These are phyloP conservation scores for Acanthamoeba lenticulata DNA, from an alignment of 208 protist genomes.

Conservation along the genomic window DNA sequence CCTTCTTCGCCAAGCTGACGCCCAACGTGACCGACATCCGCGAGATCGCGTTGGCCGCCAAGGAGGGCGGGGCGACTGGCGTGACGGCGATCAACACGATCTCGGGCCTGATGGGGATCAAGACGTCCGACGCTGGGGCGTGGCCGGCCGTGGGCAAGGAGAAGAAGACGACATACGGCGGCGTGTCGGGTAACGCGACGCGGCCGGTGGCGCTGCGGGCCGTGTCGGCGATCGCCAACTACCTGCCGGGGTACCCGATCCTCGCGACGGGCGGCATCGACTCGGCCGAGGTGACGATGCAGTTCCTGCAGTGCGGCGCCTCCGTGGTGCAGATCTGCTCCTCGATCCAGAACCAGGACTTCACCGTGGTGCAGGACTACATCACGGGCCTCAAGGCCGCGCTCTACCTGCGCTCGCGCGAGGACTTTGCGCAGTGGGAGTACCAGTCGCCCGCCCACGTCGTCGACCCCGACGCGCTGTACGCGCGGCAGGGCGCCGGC, in stretches of 20 bases:
- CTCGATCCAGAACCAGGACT: slow-evolving; percentile 91
- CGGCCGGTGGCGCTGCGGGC: slow-evolving; percentile 87
- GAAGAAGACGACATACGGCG: slow-evolving; percentile 90
- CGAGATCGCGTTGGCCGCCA: slow-evolving; percentile 89
- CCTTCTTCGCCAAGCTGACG: slow-evolving; percentile 94
- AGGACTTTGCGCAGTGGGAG: slow-evolving; percentile 84
- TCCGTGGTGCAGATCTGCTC: slow-evolving; percentile 89
- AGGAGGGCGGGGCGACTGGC: slow-evolving; percentile 89
- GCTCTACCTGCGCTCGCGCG: slow-evolving; percentile 85
- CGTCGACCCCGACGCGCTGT: neutral
- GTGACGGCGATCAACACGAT: slow-evolving; percentile 94
- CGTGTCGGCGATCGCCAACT: slow-evolving; percentile 84
- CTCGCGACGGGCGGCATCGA: slow-evolving; percentile 90
- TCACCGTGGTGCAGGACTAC: slow-evolving; percentile 90
- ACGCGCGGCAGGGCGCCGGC: slow-evolving; percentile 43
- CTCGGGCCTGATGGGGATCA: slow-evolving; percentile 87
- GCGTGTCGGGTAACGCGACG: slow-evolving; percentile 90
- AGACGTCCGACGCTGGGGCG: slow-evolving; percentile 68
- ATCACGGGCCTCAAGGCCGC: slow-evolving; percentile 83
- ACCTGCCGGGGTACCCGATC: slow-evolving; percentile 87
- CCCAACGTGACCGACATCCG: slow-evolving; percentile 91
- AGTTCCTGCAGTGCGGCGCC: slow-evolving; percentile 91
- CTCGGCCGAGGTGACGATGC: slow-evolving; percentile 85
- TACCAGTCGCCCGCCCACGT: slow-evolving; percentile 74
- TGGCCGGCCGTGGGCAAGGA: slow-evolving; percentile 89